Evolutionary conservation across 306 rosid genomes (phyloP), one percentile per base, ranked within the genome.

Genomic region (Pyrus pyrifolia): DNA sequence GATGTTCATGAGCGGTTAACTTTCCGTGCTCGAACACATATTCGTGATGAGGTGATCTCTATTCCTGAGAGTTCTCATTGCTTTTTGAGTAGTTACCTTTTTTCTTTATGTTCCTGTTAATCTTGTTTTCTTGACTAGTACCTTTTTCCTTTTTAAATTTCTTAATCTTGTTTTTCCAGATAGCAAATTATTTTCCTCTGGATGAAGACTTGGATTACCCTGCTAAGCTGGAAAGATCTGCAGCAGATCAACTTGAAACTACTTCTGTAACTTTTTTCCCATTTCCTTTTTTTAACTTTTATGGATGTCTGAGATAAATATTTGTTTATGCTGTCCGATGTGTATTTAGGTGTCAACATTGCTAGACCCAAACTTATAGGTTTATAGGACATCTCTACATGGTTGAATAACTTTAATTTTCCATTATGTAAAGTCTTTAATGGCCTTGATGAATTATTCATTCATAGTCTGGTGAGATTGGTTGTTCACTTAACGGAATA

Each of bases 1-100:
- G 99, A 96, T 82, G 93, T 96, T 77, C 99, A 92, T 52, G 99
- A 96, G 85, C 88, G 99, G 73, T 79, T 92, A 76, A 96, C 99
- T 71, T 96, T 96, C 73, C 98, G 98, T 80, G 98, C 99, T 58
- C 87, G 99, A 74, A 96, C 98, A 62, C 91, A 96, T 79, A 85
- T 96, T 75, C 90, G 85, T 79, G 99, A 96, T 82, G 99, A 96
- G 92, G 99, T 96, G 53, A 80, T 64, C 78, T 78, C 78, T 65
- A 67, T 73, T 71, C 38, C 78, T 45, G 6, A 19, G 70, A 46
- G 22, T 38, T n/a, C 11, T 22, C 19, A 31, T 58, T 49, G 22
- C 52, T 35, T 15, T 33, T 40, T 22, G 42, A 58, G 11, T 4
- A 5, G 67, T 58, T 14, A 10, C 35, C 62, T 53, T 13, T 71